phyloP scores from a whole-genome alignment of 106 monocot genomes.

The Dactylorhiza incarnata region DNA sequence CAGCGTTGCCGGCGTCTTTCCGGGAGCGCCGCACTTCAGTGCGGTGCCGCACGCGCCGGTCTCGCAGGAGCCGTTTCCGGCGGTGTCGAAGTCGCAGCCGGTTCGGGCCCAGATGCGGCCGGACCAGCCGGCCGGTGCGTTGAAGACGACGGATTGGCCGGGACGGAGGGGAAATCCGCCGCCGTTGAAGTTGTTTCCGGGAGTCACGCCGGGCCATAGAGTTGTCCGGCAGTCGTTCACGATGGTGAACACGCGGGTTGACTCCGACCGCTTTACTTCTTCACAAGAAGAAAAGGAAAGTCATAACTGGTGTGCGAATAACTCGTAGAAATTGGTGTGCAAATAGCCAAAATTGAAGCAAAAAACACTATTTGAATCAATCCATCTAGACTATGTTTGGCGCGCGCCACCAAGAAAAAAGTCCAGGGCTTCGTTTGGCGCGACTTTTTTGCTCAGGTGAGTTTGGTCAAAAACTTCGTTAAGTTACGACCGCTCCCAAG shows the following conservation, averaged over 20 bases:
- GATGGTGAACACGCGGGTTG: conserved; percentile 58
- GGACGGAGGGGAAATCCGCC: conserved; percentile 53
- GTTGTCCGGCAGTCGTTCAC: conserved; percentile 64
- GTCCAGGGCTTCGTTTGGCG: too few species aligned
- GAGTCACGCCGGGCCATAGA: conserved; percentile 69
- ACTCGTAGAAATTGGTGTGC: neutral
- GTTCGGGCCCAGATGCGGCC: conserved; percentile 96
- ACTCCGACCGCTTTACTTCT: conserved; percentile 21
- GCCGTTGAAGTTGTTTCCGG: conserved; percentile 56
- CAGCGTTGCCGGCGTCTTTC: conserved; percentile 53
- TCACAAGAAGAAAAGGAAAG: neutral
- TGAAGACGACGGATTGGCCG: conserved; percentile 63
- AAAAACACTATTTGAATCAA: neutral
- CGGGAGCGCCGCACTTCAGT: conserved; percentile 60
- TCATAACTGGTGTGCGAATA: too few species aligned
- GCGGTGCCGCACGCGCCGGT: conserved; percentile 57
- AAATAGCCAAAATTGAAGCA: neutral
- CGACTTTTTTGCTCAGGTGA: too few species aligned
- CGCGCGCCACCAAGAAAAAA: too few species aligned
- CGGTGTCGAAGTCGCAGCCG: conserved; percentile 57
- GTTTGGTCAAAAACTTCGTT: too few species aligned
- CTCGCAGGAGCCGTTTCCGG: conserved; percentile 59
- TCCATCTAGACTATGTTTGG: neutral
- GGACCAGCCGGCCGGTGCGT: conserved; percentile 61
- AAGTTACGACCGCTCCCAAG: too few species aligned